These are phyloP conservation scores for Penicillium egyptiacum DNA, from an alignment of 495 filamentous ascomycete species.

Conservation along the genomic window DNA sequence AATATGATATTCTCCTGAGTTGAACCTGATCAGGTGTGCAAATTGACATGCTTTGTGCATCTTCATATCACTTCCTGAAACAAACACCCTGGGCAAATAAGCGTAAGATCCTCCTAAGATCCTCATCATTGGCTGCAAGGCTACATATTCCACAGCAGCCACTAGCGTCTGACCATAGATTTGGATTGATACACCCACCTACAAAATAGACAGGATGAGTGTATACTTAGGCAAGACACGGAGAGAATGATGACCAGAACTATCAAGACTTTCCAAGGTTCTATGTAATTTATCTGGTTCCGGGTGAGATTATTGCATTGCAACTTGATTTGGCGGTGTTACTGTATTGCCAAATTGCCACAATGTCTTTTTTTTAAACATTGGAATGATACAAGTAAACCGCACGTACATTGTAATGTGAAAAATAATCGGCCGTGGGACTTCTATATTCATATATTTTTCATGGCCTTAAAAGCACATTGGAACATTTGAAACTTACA, in stretches of 20 bases:
- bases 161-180: conserved; percentile 13
- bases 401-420: too few relatives aligned
- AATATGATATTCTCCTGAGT: neutral
- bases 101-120: conserved; percentile 1
- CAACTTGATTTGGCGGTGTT: neutral
- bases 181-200: neutral
- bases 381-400: neutral
- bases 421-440: neutral
- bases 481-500: too few relatives aligned
- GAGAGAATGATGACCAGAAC: neutral
- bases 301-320: neutral
- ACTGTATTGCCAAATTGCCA: neutral
- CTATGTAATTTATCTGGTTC: neutral
- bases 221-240: neutral
- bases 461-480: neutral
- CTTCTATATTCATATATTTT: neutral
- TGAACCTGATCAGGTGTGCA: neutral
- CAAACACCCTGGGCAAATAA: conserved; percentile 5
- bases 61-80: conserved; percentile 5
- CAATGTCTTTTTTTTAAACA: neutral
- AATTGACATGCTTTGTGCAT: neutral
- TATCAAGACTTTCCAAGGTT: neutral
- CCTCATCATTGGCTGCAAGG: conserved; percentile 7
- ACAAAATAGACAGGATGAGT: neutral
- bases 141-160: conserved; percentile 7